phyloP scores from a whole-genome alignment of 306 rosid genomes.

The Trifolium fragiferum region DNA sequence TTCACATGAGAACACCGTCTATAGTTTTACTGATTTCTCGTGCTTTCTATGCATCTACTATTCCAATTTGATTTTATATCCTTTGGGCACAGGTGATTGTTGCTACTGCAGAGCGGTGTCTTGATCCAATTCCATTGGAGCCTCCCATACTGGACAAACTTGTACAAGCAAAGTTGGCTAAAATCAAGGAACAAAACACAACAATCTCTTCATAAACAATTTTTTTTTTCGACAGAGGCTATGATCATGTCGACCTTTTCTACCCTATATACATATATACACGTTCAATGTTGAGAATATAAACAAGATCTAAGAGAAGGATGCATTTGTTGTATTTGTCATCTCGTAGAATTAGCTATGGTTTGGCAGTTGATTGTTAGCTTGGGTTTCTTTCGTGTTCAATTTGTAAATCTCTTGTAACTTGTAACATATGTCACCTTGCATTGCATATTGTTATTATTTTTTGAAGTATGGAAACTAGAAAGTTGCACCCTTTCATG shows the following conservation, averaged over 20 bases:
- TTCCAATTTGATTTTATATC: conserved; percentile 16
- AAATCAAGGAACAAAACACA: conserved; percentile 58
- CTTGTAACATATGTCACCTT: conserved; percentile 32
- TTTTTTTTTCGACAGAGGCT: conserved; percentile 28
- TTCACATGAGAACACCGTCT: not conserved
- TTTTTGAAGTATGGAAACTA: conserved; percentile 21
- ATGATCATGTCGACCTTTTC: conserved; percentile 1
- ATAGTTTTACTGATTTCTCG: not conserved
- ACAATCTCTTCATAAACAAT: conserved; percentile 50
- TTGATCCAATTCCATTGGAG: conserved; percentile 84
- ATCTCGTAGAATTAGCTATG: conserved; percentile 27
- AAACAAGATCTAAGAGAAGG: conserved; percentile 12
- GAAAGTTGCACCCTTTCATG: conserved; percentile 9
- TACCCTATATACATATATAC: not conserved
- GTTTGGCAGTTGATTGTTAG: conserved; percentile 30
- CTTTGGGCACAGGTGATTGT: conserved; percentile 74
- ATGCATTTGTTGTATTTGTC: conserved; percentile 19
- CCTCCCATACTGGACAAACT: conserved; percentile 90
- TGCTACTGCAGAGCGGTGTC: conserved; percentile 90
- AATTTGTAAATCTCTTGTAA: conserved; percentile 47
- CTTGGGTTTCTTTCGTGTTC: conserved; percentile 20
- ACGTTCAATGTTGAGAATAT: conserved; percentile 12
- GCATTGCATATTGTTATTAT: not conserved
- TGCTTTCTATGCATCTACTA: conserved; percentile 8
- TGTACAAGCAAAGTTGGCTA: conserved; percentile 77